Conservation (phyloP, 2,329 filamentous ascomycete genomes). For the Chalaropsis ovoidea region DNA sequence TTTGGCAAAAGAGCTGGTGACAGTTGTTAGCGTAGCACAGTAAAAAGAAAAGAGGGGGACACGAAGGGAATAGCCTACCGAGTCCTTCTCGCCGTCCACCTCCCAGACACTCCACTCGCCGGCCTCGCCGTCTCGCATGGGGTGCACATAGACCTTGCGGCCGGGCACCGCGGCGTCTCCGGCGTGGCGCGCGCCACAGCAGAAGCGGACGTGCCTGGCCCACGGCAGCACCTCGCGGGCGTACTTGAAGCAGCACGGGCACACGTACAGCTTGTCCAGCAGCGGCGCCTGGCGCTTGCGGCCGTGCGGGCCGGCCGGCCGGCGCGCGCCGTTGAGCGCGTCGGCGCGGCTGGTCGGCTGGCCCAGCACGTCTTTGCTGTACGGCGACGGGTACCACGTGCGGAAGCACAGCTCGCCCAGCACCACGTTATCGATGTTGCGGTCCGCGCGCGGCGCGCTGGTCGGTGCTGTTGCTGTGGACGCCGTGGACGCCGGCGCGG, state of each 20-base stretch:
- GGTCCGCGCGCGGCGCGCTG: slow-evolving; percentile 37
- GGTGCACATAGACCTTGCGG: slow-evolving; percentile 60
- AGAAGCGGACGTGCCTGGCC: slow-evolving; percentile 49
- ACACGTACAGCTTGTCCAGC: slow-evolving; percentile 69
- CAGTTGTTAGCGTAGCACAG: slow-evolving; percentile 22
- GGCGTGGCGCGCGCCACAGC: slow-evolving; percentile 30
- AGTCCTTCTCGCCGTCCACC: slow-evolving; percentile 79
- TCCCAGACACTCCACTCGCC: slow-evolving; percentile 82
- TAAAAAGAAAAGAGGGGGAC: background rate
- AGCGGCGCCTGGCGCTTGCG: slow-evolving; percentile 34
- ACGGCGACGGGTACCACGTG: slow-evolving; percentile 89
- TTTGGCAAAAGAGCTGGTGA: slow-evolving; percentile 72
- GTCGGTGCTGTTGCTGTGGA: background rate
- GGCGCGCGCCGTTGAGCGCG: slow-evolving; percentile 8
- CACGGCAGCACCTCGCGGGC: slow-evolving; percentile 52
- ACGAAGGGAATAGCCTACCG: slow-evolving; percentile 39
- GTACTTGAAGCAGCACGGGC: slow-evolving; percentile 91
- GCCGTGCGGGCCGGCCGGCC: slow-evolving; percentile 27
- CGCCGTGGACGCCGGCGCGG: background rate
- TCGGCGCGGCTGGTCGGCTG: slow-evolving; percentile 30
- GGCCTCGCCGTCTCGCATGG: slow-evolving; percentile 45
- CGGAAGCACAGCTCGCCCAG: slow-evolving; percentile 74
- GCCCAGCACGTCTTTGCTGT: slow-evolving; percentile 59
- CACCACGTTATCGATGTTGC: slow-evolving; percentile 79
- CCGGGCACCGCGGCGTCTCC: slow-evolving; percentile 47